These are phyloP conservation scores for Marasmius oreades DNA, from an alignment of 1,284 basidiomycete species.

Conservation along the genomic window DNA sequence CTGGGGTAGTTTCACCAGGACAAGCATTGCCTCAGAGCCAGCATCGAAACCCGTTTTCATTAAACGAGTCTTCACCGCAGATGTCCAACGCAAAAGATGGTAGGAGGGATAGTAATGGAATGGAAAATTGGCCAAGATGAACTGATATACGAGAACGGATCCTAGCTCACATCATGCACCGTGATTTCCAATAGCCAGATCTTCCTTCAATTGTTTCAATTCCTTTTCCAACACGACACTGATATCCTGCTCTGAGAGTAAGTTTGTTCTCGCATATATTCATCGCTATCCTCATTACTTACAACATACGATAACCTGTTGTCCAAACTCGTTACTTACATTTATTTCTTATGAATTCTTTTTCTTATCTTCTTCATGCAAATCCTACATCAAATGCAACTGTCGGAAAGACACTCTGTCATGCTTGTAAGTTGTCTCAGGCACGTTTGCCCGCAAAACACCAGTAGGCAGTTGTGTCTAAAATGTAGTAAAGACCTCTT, in stretches of 20 bases:
- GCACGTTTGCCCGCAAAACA: background rate
- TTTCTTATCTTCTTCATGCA: background rate
- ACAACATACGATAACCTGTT: background rate
- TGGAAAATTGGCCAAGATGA: slow-evolving; percentile 77
- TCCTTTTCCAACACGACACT: background rate
- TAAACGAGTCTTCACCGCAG: slow-evolving; percentile 33
- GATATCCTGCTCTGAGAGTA: background rate
- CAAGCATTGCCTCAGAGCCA: slow-evolving; percentile 27
- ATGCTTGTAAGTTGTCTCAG: background rate
- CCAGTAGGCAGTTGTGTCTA: slow-evolving; percentile 15
- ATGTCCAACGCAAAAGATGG: slow-evolving; percentile 48
- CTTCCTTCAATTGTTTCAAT: background rate
- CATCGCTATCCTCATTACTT: background rate
- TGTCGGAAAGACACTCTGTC: background rate
- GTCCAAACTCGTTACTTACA: background rate
- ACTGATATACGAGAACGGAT: background rate
- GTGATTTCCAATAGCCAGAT: no score
- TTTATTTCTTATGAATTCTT: background rate
- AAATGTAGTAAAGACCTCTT: slow-evolving; percentile 66
- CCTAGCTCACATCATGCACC: no score
- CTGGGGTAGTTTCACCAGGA: slow-evolving; percentile 53
- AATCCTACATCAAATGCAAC: background rate
- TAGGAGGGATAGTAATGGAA: slow-evolving; percentile 55
- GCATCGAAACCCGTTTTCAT: slow-evolving; percentile 59
- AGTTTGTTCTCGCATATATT: background rate